Conservation (phyloP, 805 yeast species). For the Candida gorgasii region DNA sequence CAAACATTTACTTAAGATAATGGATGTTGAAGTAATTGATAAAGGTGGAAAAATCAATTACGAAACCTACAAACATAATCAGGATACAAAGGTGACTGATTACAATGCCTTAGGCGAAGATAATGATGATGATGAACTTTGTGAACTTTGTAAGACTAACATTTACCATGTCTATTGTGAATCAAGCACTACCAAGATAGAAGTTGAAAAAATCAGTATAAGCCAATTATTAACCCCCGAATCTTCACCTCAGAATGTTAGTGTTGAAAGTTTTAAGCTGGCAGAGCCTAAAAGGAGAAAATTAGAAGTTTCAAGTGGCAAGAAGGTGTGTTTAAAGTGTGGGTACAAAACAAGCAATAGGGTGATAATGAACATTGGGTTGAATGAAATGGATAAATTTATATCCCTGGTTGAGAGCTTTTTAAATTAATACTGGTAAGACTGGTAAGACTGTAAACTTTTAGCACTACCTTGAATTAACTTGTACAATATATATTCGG, state of each 20-base stretch:
- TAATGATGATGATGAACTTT: slow-evolving; percentile 43
- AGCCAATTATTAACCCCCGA: slow-evolving; percentile 39
- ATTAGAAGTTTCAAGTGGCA: not conserved
- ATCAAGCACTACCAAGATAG: slow-evolving; percentile 23
- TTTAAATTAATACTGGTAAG: no score
- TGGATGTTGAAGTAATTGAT: slow-evolving; percentile 9
- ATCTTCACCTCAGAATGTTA: slow-evolving; percentile 32
- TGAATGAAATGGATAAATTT: slow-evolving; percentile 12
- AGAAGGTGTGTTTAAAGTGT: slow-evolving; percentile 4
- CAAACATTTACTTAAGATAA: slow-evolving; percentile 4
- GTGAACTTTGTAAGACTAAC: slow-evolving; percentile 50
- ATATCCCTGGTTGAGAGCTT: not conserved
- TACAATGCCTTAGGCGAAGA: slow-evolving; percentile 23
- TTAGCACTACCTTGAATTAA: no score
- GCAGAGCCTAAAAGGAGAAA: slow-evolving; percentile 8
- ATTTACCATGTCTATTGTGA: slow-evolving; percentile 50
- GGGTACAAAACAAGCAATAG: not conserved
- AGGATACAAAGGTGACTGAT: not conserved
- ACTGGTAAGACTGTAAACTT: not conserved
- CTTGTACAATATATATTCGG: no score
- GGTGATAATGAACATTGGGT: slow-evolving; percentile 9
- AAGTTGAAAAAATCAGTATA: slow-evolving; percentile 17
- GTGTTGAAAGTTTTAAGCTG: slow-evolving; percentile 1
- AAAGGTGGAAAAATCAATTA: slow-evolving; percentile 9
- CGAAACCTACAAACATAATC: slow-evolving; percentile 8